Evolutionary conservation across 176 grass and related monocot species (phyloP).

Genomic region (Aechmea fasciata): DNA sequence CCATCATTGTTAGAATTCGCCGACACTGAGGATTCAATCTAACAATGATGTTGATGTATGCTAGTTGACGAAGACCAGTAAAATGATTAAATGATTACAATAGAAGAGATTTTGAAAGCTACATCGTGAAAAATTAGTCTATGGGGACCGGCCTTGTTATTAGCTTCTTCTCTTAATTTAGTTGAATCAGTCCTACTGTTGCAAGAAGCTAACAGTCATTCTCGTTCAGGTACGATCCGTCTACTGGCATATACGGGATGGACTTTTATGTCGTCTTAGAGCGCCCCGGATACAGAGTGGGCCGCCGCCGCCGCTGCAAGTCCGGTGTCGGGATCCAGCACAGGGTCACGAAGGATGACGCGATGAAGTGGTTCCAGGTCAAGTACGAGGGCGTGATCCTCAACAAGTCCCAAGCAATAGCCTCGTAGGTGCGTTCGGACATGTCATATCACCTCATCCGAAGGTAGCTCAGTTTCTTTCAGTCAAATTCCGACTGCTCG

Average conservation of each 20-base stretch:
- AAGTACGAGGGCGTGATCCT: slow-evolving; percentile 8
- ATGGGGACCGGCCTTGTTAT: too few species aligned
- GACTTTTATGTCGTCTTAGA: slow-evolving; percentile 4
- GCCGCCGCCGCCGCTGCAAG: slow-evolving; percentile 4
- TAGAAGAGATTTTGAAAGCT: too few species aligned
- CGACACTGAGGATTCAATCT: too few species aligned
- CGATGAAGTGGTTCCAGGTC: slow-evolving; percentile 13
- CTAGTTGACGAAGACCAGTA: too few species aligned
- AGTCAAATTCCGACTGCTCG: background rate
- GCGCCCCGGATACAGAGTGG: slow-evolving; percentile 2
- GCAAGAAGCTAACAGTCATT: background rate
- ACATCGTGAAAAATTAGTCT: too few species aligned
- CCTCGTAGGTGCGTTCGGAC: background rate
- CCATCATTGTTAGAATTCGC: too few species aligned
- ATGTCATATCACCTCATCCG: background rate
- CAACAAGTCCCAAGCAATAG: background rate
- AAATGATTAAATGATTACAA: too few species aligned
- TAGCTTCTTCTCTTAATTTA: background rate
- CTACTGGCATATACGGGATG: slow-evolving; percentile 5
- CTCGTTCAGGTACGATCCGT: background rate
- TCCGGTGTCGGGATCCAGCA: background rate
- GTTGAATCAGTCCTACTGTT: background rate
- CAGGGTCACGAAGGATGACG: slow-evolving; percentile 3
- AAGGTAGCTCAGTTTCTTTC: background rate
- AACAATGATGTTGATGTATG: too few species aligned